Percentiles rank a stretch among this genome's conserved stretches.
These are phyloP conservation scores for Claviceps fusiformis DNA, from an alignment of 2,329 filamentous ascomycete genomes.

Conservation along the genomic window DNA sequence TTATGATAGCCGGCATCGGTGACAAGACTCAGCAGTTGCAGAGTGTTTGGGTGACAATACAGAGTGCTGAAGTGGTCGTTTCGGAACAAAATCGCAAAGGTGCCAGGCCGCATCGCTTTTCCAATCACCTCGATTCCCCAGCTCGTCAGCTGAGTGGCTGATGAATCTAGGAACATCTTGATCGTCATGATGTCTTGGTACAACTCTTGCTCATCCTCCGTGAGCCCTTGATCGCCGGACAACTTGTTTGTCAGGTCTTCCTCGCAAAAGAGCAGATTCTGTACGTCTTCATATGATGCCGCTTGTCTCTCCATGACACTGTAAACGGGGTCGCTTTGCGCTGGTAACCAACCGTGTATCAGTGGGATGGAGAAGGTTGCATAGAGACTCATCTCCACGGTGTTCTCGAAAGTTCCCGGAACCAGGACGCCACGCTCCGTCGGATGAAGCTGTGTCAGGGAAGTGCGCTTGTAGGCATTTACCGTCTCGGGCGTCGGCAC, in stretches of 20 bases:
- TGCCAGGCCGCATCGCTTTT: conserved; percentile 57
- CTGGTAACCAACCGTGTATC: conserved; percentile 84
- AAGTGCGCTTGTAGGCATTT: conserved; percentile 35
- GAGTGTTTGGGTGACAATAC: conserved; percentile 71
- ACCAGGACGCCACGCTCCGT: conserved; percentile 33
- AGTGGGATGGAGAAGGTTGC: conserved; percentile 77
- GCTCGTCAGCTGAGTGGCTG: conserved; percentile 75
- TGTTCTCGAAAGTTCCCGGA: conserved; percentile 72
- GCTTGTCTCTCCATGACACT: conserved; percentile 61
- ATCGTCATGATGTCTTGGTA: conserved; percentile 77
- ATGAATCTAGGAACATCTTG: conserved; percentile 64
- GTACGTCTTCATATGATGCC: conserved; percentile 79
- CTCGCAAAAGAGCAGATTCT: conserved; percentile 76
- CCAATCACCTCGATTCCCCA: conserved; percentile 67
- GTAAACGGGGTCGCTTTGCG: conserved; percentile 51
- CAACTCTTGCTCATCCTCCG: conserved; percentile 58
- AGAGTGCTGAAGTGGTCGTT: conserved; percentile 96
- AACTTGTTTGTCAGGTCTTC: conserved; percentile 80
- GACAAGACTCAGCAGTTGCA: conserved; percentile 68
- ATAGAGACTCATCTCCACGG: conserved; percentile 80
- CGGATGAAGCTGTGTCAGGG: conserved; percentile 38
- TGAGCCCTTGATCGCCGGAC: conserved; percentile 35
- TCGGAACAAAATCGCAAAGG: conserved; percentile 81
- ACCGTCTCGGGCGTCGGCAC: conserved; percentile 42
- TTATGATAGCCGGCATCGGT: conserved; percentile 83